Percentiles rank a stretch among this genome's conserved stretches.
phyloP scores from a whole-genome alignment of 495 filamentous ascomycete species.

The Aspergillus avenaceus region DNA sequence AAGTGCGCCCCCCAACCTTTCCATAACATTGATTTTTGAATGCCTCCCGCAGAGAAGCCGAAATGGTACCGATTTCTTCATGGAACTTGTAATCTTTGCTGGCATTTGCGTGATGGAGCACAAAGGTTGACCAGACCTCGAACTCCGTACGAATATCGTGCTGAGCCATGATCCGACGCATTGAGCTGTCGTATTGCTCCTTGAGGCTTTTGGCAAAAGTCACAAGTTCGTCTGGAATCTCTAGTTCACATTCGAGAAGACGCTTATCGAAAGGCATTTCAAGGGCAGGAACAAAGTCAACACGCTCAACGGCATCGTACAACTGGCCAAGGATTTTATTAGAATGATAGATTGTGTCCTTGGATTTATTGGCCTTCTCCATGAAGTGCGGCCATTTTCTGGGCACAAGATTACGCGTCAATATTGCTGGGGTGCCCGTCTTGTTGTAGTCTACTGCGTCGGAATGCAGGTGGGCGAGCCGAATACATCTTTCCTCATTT shows the following conservation, averaged over 20 bases:
- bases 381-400: conserved; percentile 83
- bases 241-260: conserved; percentile 60
- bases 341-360: conserved; percentile 60
- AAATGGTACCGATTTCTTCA: conserved; percentile 70
- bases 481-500: conserved; percentile 64
- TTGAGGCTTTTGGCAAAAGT: conserved; percentile 64
- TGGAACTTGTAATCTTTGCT: conserved; percentile 78
- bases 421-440: conserved; percentile 70
- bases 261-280: conserved; percentile 70
- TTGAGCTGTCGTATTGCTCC: conserved; percentile 66
- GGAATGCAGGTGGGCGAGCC: conserved; percentile 80
- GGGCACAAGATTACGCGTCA: conserved; percentile 57
- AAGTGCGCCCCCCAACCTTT: conserved; percentile 57
- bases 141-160: conserved; percentile 86
- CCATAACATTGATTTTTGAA: conserved; percentile 63
- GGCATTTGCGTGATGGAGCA: conserved; percentile 62
- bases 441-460: conserved; percentile 92
- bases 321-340: conserved; percentile 72
- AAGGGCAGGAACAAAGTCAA: conserved; percentile 69
- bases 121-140: conserved; percentile 83
- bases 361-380: conserved; percentile 58
- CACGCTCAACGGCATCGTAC: conserved; percentile 66
- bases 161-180: conserved; percentile 80
- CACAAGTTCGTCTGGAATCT: conserved; percentile 48
- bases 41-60: conserved; percentile 56